Conservation (phyloP, 1,284 basidiomycete species). For the Pseudozyma tsukubaensis region DNA sequence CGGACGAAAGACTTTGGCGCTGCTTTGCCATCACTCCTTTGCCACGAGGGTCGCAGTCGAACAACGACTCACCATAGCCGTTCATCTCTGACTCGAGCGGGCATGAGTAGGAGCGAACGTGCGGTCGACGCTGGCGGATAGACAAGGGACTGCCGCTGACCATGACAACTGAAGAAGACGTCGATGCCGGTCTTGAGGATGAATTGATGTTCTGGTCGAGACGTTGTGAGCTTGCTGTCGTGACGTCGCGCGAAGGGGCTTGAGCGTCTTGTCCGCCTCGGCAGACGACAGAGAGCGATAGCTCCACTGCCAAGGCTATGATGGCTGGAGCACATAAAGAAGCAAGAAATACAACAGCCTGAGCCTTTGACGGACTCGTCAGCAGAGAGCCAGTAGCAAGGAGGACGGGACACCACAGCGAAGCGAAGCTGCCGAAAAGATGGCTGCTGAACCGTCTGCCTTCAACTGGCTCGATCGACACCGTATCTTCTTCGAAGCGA, state of each 20-base stretch:
- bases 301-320: too few relatives aligned
- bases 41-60: background rate
- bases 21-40: background rate
- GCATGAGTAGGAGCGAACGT: conserved; percentile 19
- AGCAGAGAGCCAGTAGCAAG: conserved; percentile 4
- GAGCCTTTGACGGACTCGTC: background rate
- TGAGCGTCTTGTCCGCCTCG: too few relatives aligned
- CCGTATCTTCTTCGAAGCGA: too few relatives aligned
- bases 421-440: background rate
- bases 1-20: conserved; percentile 14
- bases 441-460: background rate
- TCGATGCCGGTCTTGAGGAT: conserved; percentile 7
- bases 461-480: too few relatives aligned
- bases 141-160: background rate
- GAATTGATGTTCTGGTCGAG: background rate
- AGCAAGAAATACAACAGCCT: conserved; percentile 7
- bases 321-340: conserved; percentile 18
- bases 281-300: too few relatives aligned
- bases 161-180: conserved; percentile 11
- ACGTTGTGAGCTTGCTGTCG: background rate
- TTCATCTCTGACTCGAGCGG: conserved; percentile 26
- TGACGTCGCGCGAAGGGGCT: too few relatives aligned
- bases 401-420: conserved; percentile 17
- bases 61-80: conserved; percentile 13
- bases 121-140: conserved; percentile 15